A percentile compares a stretch with the other conserved stretches of the same genome.
These are phyloP conservation scores for Paramecium primaurelia DNA, from an alignment of 73 alveolate species.

Conservation along the genomic window DNA sequence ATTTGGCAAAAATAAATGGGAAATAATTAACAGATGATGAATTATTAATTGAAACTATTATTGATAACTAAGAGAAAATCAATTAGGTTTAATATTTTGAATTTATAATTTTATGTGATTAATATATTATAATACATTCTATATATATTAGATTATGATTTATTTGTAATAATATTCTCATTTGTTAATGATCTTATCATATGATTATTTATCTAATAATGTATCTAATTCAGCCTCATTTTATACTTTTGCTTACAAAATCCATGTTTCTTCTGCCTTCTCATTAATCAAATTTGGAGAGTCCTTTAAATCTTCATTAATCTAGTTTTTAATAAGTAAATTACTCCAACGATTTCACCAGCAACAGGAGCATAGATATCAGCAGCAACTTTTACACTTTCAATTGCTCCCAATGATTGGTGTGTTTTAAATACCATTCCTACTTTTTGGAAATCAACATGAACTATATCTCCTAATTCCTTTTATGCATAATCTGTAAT, in stretches of 20 bases:
- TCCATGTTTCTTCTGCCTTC: slow-evolving; percentile 78
- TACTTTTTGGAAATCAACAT: slow-evolving; percentile 68
- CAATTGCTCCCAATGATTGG: slow-evolving; percentile 76
- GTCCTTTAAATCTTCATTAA: slow-evolving; percentile 62
- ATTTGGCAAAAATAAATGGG: neutral
- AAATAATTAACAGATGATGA: neutral
- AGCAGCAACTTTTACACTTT: slow-evolving; percentile 79
- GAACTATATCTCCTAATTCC: slow-evolving; percentile 85
- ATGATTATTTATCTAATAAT: slow-evolving; percentile 53
- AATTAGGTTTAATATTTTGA: neutral
- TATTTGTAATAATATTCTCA: neutral
- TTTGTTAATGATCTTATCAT: slow-evolving; percentile 60
- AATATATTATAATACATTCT: neutral
- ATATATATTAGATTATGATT: neutral
- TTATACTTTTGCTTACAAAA: slow-evolving; percentile 60
- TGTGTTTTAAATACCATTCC: slow-evolving; percentile 65
- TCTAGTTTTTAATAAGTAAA: neutral
- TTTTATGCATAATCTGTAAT: slow-evolving; percentile 78
- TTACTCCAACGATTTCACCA: slow-evolving; percentile 72
- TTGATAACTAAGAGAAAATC: neutral
- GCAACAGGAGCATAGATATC: slow-evolving; percentile 76
- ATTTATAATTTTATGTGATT: neutral
- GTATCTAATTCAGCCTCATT: slow-evolving; percentile 62
- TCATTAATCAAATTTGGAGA: slow-evolving; percentile 73
- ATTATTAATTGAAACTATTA: neutral